Evolutionary conservation across 805 yeast species (phyloP).

Genomic region (Ogataea angusta): DNA sequence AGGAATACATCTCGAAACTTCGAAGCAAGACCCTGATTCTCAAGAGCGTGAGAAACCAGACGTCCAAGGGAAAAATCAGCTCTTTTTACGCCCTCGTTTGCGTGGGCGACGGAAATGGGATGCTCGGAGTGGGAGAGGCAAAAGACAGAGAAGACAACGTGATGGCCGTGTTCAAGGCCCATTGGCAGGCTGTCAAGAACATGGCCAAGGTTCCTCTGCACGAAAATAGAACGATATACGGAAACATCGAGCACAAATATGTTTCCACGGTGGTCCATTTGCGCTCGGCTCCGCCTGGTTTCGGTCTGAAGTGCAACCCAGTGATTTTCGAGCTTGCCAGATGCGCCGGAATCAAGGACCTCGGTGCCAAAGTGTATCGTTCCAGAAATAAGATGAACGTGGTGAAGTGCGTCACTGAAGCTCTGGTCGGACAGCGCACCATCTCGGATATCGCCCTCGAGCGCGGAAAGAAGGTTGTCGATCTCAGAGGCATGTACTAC

Average conservation of each 20-base stretch:
- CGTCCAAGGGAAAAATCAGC: slow-evolving; percentile 86
- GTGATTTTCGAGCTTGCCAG: slow-evolving; percentile 87
- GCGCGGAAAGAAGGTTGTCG: slow-evolving; percentile 93
- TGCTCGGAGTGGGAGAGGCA: slow-evolving; percentile 94
- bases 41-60: slow-evolving; percentile 86
- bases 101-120: slow-evolving; percentile 91
- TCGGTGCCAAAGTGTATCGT: slow-evolving; percentile 86
- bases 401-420: slow-evolving; percentile 84
- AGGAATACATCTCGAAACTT: slow-evolving; percentile 56
- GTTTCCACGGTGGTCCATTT: slow-evolving; percentile 83
- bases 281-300: slow-evolving; percentile 88
- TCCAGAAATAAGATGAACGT: slow-evolving; percentile 95
- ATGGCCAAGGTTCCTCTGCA: slow-evolving; percentile 77
- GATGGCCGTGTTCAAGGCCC: slow-evolving; percentile 77
- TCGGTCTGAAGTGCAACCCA: slow-evolving; percentile 89
- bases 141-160: slow-evolving; percentile 76
- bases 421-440: slow-evolving; percentile 72
- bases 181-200: slow-evolving; percentile 91
- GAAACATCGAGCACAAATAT: slow-evolving; percentile 75
- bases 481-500: slow-evolving; percentile 86
- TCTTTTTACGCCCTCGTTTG: slow-evolving; percentile 80
- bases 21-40: slow-evolving; percentile 63
- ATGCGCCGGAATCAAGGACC: slow-evolving; percentile 90
- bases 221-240: slow-evolving; percentile 88
- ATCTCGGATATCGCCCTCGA: slow-evolving; percentile 84